A percentile compares a stretch with the other conserved stretches of the same genome.
Evolutionary conservation across 345 rosid species (phyloP).

Genomic region (Eucalyptus leucophloia): DNA sequence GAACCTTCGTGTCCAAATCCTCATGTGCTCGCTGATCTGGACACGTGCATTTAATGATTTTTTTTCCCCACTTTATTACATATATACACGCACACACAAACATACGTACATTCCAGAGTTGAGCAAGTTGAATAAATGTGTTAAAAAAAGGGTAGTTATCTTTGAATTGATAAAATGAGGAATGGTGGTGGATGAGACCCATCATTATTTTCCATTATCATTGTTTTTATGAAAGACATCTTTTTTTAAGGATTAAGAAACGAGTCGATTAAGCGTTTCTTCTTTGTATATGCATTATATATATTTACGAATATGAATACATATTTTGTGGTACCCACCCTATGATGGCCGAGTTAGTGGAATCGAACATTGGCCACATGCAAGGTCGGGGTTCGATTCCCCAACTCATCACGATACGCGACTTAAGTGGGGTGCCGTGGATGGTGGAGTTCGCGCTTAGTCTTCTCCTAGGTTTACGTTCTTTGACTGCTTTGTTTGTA

Average conservation of each 20-base stretch:
- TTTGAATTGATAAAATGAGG: neutral
- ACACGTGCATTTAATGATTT: slow-evolving; percentile 3
- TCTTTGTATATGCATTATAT: neutral
- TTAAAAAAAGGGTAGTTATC: neutral
- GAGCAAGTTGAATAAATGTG: neutral
- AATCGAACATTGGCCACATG: too few species aligned
- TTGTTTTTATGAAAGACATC: neutral
- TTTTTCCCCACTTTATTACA: neutral
- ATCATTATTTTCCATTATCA: neutral
- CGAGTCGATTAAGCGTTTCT: neutral
- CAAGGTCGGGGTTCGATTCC: too few species aligned
- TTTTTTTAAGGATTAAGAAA: neutral
- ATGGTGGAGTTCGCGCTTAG: too few species aligned
- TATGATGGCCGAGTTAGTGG: too few species aligned
- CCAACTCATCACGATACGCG: too few species aligned
- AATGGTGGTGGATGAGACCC: neutral
- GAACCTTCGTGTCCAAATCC: neutral
- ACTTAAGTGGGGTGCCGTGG: too few species aligned
- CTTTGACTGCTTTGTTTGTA: too few species aligned
- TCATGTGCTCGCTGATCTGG: slow-evolving; percentile 5
- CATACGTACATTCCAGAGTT: neutral
- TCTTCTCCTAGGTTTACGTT: too few species aligned
- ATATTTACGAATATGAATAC: neutral
- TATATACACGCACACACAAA: neutral
- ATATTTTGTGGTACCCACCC: neutral